Evolutionary conservation across 176 grass and related monocot genomes (phyloP), one percentile per base, ranked within the genome.

Genomic region (Puccinellia tenuiflora): DNA sequence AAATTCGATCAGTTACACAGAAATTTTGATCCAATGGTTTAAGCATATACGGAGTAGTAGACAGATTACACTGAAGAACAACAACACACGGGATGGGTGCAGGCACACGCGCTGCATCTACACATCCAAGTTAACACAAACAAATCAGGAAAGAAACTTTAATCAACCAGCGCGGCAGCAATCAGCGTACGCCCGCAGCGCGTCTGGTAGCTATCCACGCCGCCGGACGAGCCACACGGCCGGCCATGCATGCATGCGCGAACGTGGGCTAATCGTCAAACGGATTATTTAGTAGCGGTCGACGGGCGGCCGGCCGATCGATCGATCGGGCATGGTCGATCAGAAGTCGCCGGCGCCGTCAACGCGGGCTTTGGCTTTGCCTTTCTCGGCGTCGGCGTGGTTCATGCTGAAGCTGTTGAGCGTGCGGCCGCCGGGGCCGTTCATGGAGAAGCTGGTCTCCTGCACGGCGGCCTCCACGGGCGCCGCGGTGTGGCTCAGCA

Each of bases 391-490:
- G 1, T 61, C 2, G 6, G 3, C 24, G 3, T 0, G 9, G 51
- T 86, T 85, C 79, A 90, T 86, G 88, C 84, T 90, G 83, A 90
- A 86, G 88, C 88, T 90, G 9, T 16, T 55, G 28, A 73, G 15
- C 42, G 8, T 18, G 84, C 78, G 78, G 25, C 72, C 73, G 34
- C 72, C 72, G 34, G 18, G 61, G 60, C 1, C 1, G 79, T 73
- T 86, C 28, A 90, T 38, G 88, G 66, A 78, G 79, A 90, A 90
- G 88, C 88, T 90, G 47, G 9, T 29, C 46, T 9, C 33, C 12
- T 24, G 34, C 51, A 3, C 31, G 76, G 33, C 0, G 50, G 77
- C 79, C 2, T 64, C 84, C 37, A 67, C 79, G 73, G 88, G 38
- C 18, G 55, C 88, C 30, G 75, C 74, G 56, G 34, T 20, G 67